phyloP scores from a whole-genome alignment of 2,329 filamentous ascomycete genomes.

The Fusarium equiseti region DNA sequence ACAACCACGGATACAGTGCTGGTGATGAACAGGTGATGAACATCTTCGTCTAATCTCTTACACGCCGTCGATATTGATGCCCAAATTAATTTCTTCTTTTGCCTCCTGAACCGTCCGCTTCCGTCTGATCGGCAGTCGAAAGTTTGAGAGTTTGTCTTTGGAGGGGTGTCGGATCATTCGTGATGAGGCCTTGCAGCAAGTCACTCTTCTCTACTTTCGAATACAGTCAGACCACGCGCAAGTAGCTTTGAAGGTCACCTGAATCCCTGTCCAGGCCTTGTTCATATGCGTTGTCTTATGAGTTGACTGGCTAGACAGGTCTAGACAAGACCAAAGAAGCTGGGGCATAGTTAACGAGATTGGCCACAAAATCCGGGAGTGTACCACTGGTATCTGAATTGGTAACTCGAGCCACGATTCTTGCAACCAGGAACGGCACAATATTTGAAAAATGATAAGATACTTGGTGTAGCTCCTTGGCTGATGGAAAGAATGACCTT shows the following conservation, averaged over 20 bases:
- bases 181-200: background rate
- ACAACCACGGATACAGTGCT: background rate
- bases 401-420: background rate
- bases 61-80: constrained; percentile 21
- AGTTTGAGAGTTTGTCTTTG: background rate
- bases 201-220: background rate
- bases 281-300: background rate
- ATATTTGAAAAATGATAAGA: background rate
- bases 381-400: background rate
- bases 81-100: constrained; percentile 13
- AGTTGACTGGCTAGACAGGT: constrained; percentile 1
- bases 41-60: constrained; percentile 14
- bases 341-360: background rate
- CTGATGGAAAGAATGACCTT: background rate
- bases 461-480: background rate
- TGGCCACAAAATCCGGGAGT: background rate
- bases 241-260: background rate
- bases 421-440: background rate
- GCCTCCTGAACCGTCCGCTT: background rate
- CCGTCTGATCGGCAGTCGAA: constrained; percentile 18
- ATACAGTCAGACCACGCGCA: background rate
- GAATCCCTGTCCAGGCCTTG: background rate
- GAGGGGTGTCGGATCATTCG: constrained; percentile 12
- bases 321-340: constrained; percentile 5
- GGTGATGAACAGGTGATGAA: background rate